Conservation (phyloP, 1,284 basidiomycete species). For the Rhodotorula glutinis region DNA sequence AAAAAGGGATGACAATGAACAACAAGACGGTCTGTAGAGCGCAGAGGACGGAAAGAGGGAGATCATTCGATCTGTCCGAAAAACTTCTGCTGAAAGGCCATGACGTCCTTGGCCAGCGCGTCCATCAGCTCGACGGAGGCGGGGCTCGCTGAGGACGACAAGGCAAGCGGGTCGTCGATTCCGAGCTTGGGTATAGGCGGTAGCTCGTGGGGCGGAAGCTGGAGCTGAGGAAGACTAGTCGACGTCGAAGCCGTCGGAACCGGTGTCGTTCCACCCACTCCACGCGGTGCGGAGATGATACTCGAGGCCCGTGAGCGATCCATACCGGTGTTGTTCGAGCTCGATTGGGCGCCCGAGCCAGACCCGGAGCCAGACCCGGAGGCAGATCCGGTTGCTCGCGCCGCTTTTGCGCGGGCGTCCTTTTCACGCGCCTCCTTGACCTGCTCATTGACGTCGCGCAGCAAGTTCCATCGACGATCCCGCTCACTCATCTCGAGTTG, state of each 20-base stretch:
- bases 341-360: background rate
- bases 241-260: background rate
- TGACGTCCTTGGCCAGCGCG: constrained; percentile 78
- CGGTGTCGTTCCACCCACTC: constrained; percentile 10
- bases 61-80: background rate
- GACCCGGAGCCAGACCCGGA: constrained; percentile 22
- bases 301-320: constrained; percentile 16
- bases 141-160: background rate
- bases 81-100: constrained; percentile 68
- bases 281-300: background rate
- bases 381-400: constrained; percentile 8
- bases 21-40: too few species aligned
- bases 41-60: too few species aligned
- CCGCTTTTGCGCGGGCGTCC: constrained; percentile 47
- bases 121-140: constrained; percentile 76
- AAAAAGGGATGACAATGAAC: too few species aligned
- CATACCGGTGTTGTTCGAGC: constrained; percentile 10
- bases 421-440: constrained; percentile 9
- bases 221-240: background rate
- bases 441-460: constrained; percentile 59
- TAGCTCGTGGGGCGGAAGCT: background rate
- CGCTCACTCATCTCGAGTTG: constrained; percentile 49
- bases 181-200: background rate
- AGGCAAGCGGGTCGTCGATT: background rate
- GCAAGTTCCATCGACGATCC: constrained; percentile 47